A percentile compares a stretch with the other conserved stretches of the same genome.
phyloP scores from a whole-genome alignment of 148 eudicot genomes.

The Pouteria glomerata region DNA sequence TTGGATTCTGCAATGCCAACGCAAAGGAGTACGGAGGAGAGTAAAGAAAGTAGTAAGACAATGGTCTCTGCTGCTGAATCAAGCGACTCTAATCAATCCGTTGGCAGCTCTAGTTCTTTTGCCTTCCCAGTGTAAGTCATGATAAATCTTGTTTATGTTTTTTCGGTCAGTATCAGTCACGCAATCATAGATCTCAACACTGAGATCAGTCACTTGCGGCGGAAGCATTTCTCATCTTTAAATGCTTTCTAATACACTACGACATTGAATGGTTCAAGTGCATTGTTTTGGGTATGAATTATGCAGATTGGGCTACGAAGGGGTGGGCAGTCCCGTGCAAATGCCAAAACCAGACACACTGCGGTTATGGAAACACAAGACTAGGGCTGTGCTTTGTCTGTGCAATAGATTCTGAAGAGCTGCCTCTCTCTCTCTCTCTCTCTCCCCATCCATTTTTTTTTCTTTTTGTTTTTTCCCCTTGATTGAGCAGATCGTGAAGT shows the following conservation, averaged over 20 bases:
- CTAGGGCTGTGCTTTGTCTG: slow-evolving; percentile 25
- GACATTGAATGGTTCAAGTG: too few species aligned
- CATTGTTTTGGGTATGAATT: neutral
- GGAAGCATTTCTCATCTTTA: too few species aligned
- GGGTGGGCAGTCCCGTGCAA: slow-evolving; percentile 59
- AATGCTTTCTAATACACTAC: too few species aligned
- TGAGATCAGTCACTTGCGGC: too few species aligned
- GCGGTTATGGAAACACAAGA: slow-evolving; percentile 28
- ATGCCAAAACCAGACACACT: slow-evolving; percentile 44
- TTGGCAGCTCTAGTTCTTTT: slow-evolving; percentile 48
- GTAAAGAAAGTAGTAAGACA: slow-evolving; percentile 20
- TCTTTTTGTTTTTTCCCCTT: too few species aligned
- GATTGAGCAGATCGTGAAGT: too few species aligned
- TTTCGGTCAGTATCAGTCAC: too few species aligned
- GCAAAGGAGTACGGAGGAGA: slow-evolving; percentile 24
- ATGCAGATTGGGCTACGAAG: slow-evolving; percentile 57
- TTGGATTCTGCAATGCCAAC: neutral
- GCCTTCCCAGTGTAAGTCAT: slow-evolving; percentile 67
- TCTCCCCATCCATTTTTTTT: neutral
- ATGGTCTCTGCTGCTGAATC: slow-evolving; percentile 30
- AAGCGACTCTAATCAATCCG: slow-evolving; percentile 34
- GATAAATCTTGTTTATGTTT: too few species aligned
- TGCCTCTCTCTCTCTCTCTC: neutral
- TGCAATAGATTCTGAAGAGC: slow-evolving; percentile 53
- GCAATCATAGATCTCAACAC: too few species aligned